These are phyloP conservation scores for Lecanicillium sp. DNA, from an alignment of 2,329 filamentous ascomycete species.

Conservation along the genomic window DNA sequence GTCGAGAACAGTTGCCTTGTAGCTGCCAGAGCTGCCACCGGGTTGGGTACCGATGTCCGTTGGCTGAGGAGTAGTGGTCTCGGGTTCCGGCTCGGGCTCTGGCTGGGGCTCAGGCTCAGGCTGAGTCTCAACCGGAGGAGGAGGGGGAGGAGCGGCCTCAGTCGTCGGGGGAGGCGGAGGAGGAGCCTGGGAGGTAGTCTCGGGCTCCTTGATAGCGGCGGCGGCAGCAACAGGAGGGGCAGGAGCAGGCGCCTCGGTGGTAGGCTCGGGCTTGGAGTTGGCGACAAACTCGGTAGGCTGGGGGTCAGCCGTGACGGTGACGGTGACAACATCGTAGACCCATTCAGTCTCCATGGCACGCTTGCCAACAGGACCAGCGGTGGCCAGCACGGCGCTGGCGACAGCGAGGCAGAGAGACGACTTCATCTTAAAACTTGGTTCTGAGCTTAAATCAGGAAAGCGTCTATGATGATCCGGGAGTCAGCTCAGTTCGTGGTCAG, in stretches of 20 bases:
- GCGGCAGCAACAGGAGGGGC: conserved; percentile 20
- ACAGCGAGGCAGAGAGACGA: conserved; percentile 35
- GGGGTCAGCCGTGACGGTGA: conserved; percentile 33
- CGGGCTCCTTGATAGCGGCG: conserved; percentile 20
- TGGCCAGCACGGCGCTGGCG: conserved; percentile 36
- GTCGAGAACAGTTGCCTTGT: conserved; percentile 41
- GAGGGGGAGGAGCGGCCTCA: conserved; percentile 4
- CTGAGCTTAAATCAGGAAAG: conserved; percentile 5
- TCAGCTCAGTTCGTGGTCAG: no score
- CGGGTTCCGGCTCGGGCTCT: conserved; percentile 7
- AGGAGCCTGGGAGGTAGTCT: conserved; percentile 6
- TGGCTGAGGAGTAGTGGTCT: conserved; percentile 6
- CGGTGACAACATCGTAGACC: conserved; percentile 33
- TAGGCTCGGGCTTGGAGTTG: conserved; percentile 10
- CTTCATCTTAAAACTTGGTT: conserved; percentile 38
- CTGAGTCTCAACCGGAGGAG: conserved; percentile 9
- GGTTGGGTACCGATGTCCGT: conserved; percentile 9
- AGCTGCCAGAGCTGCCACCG: conserved; percentile 14
- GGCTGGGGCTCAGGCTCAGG: conserved; percentile 9
- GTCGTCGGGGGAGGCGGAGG: conserved; percentile 10
- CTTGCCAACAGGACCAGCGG: conserved; percentile 33
- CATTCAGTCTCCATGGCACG: conserved; percentile 30
- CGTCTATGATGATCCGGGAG: conserved; percentile 1
- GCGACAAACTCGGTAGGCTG: conserved; percentile 17
- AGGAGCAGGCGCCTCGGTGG: conserved; percentile 8